phyloP scores from a whole-genome alignment of 108 stramenopile genomes.

The Schizochytrium sp. region DNA sequence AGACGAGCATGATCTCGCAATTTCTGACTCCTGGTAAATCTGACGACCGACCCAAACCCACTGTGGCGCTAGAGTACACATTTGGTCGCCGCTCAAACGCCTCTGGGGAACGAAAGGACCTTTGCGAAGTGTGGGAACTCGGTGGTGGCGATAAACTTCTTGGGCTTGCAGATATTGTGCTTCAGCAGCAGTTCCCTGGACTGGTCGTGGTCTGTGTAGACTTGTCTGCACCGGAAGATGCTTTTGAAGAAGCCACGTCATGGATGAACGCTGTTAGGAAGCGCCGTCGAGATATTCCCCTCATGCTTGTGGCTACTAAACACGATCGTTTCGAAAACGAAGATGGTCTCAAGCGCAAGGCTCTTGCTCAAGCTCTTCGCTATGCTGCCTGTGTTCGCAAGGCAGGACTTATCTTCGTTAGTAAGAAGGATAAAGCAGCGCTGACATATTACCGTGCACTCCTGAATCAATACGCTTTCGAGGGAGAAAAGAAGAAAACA shows the following conservation, averaged over 20 bases:
- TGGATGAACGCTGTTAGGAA: constrained; percentile 1
- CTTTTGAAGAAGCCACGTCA: constrained; percentile 7
- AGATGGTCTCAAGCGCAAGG: constrained; percentile 57
- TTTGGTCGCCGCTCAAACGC: constrained; percentile 67
- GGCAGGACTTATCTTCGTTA: constrained; percentile 36
- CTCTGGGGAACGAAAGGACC: constrained; percentile 64
- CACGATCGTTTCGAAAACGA: constrained; percentile 58
- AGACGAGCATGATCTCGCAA: constrained; percentile 65
- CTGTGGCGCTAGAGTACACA: constrained; percentile 73
- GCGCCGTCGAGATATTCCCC: not conserved
- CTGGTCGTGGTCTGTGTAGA: constrained; percentile 37
- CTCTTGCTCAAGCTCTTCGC: constrained; percentile 1
- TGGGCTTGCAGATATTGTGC: constrained; percentile 68
- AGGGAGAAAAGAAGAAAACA: constrained; percentile 15
- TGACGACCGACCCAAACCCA: constrained; percentile 70
- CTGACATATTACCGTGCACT: constrained; percentile 6
- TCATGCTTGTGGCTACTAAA: constrained; percentile 6
- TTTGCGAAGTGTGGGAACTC: constrained; percentile 76
- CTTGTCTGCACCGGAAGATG: constrained; percentile 23
- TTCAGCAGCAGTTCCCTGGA: constrained; percentile 6
- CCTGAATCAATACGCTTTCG: constrained; percentile 33
- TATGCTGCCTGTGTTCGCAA: not conserved
- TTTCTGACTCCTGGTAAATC: constrained; percentile 70
- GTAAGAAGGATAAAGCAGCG: not conserved
- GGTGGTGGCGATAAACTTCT: constrained; percentile 71